These are phyloP conservation scores for Ceriops zippeliana DNA, from an alignment of 345 rosid genomes.

Conservation along the genomic window DNA sequence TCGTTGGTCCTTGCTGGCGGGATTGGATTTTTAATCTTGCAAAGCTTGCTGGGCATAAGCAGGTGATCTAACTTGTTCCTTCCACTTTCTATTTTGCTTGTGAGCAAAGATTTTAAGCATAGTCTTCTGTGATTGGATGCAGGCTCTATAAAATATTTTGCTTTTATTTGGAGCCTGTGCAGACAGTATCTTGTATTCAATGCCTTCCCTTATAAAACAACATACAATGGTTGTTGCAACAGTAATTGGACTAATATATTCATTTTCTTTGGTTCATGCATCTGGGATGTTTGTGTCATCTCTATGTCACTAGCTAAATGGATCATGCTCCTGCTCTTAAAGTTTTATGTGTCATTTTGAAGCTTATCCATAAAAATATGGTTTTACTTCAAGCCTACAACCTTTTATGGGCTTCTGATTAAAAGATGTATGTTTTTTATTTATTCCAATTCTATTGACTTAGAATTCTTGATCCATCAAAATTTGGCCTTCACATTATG, in stretches of 20 bases:
- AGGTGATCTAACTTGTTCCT: slow-evolving; percentile 18
- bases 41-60: slow-evolving; percentile 33
- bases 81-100: neutral
- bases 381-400: neutral
- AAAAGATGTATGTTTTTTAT: too few species aligned
- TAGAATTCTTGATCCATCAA: neutral
- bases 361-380: neutral
- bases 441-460: neutral
- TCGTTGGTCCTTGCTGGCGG: neutral
- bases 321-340: neutral
- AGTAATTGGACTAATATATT: too few species aligned
- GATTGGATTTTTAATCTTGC: slow-evolving; percentile 32
- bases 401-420: neutral
- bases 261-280: too few species aligned
- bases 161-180: too few species aligned
- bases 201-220: neutral
- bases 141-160: neutral
- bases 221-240: neutral
- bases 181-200: too few species aligned
- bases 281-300: too few species aligned
- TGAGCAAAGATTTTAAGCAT: too few species aligned
- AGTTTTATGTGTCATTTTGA: neutral
- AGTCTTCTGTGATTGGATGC: neutral
- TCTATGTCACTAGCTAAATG: too few species aligned
- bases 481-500: neutral